A percentile compares a stretch with the other conserved stretches of the same genome.
Evolutionary conservation across 495 filamentous ascomycete species (phyloP).

Genomic region (Ascobolus immersus): DNA sequence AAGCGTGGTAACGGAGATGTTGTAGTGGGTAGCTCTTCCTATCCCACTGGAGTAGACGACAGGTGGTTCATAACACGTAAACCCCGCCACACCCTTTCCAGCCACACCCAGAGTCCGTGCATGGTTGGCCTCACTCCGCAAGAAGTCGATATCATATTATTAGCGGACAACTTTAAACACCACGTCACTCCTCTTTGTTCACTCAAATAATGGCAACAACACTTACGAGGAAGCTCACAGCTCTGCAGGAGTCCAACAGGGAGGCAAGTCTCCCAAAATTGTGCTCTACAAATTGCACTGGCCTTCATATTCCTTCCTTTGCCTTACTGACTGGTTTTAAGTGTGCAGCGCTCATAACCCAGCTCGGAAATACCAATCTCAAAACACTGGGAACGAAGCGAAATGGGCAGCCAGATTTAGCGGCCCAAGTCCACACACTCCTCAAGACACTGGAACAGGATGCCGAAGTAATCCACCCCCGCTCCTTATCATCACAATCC

Average conservation of each 20-base stretch:
- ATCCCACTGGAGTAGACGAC: constrained; percentile 6
- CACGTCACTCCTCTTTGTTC: too few species aligned
- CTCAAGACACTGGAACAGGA: background rate
- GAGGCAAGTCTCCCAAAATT: background rate
- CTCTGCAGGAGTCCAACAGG: background rate
- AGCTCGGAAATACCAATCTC: constrained; percentile 11
- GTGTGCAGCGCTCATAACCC: too few species aligned
- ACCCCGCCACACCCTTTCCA: too few species aligned
- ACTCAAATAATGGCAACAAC: too few species aligned
- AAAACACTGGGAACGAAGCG: constrained; percentile 2
- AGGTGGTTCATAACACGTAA: too few species aligned
- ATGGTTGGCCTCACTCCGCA: too few species aligned
- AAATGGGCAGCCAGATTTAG: constrained; percentile 7
- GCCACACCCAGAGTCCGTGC: too few species aligned
- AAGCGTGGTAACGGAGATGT: background rate
- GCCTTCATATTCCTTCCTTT: too few species aligned
- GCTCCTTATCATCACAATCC: background rate
- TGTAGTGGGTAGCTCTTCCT: constrained; percentile 1
- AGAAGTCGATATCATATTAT: too few species aligned
- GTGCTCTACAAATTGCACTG: constrained; percentile 3
- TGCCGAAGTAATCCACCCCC: background rate
- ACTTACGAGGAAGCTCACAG: background rate
- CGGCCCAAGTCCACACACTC: constrained; percentile 2
- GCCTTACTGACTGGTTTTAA: too few species aligned
- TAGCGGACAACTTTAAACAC: too few species aligned